A percentile compares a stretch with the other conserved stretches of the same genome.
Evolutionary conservation across 2,329 filamentous ascomycete species (phyloP).

Genomic region (Endoconidiophora polonica): DNA sequence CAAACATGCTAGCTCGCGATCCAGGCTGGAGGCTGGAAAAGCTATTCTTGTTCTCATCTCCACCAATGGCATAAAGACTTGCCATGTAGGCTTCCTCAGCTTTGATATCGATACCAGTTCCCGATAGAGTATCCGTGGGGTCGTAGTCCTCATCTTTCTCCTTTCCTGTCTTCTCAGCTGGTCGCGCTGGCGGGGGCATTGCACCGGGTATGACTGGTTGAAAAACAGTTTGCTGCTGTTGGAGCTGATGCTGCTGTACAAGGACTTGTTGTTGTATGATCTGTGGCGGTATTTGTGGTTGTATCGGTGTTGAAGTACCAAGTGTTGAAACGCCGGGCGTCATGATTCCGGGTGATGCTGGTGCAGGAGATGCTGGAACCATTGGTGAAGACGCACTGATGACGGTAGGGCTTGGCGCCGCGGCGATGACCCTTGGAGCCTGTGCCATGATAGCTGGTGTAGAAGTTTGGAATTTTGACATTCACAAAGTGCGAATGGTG

Average conservation of each 20-base stretch:
- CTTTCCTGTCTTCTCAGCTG: slow-evolving; percentile 44
- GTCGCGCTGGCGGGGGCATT: slow-evolving; percentile 46
- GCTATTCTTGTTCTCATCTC: slow-evolving; percentile 13
- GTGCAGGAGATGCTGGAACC: slow-evolving; percentile 13
- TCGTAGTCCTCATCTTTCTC: slow-evolving; percentile 52
- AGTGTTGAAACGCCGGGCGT: slow-evolving; percentile 4
- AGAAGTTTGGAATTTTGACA: too few relatives aligned
- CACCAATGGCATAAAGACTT: slow-evolving; percentile 32
- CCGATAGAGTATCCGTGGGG: slow-evolving; percentile 66
- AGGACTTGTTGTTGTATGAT: slow-evolving; percentile 5
- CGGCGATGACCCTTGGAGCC: slow-evolving; percentile 7
- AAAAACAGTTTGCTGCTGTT: background rate
- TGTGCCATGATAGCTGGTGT: slow-evolving; percentile 5
- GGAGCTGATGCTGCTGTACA: slow-evolving; percentile 1
- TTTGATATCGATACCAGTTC: slow-evolving; percentile 71
- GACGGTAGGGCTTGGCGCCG: slow-evolving; percentile 8
- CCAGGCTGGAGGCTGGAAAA: slow-evolving; percentile 39
- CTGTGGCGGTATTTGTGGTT: slow-evolving; percentile 5
- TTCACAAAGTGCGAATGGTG: background rate
- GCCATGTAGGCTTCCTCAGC: slow-evolving; percentile 75
- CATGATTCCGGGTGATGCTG: slow-evolving; percentile 10
- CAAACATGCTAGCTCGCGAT: slow-evolving; percentile 42
- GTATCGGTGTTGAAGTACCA: background rate
- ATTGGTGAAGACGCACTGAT: slow-evolving; percentile 16
- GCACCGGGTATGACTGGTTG: slow-evolving; percentile 20